Conservation (phyloP, 495 filamentous ascomycete species). For the Rostrohypoxylon terebratum region DNA sequence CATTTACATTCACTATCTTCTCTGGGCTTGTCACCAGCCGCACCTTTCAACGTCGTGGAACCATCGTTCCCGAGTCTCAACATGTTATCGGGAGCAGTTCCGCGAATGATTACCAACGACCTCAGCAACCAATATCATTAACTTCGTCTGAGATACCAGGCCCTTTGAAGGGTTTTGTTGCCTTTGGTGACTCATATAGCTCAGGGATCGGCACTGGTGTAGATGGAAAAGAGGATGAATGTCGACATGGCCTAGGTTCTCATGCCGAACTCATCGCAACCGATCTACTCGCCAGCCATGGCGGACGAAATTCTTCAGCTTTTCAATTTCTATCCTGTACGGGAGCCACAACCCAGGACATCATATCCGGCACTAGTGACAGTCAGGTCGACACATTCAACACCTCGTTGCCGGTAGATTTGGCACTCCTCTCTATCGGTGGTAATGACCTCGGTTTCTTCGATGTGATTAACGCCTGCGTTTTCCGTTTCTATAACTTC, state of each 20-base stretch:
- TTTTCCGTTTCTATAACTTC: constrained; percentile 62
- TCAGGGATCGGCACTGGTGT: constrained; percentile 60
- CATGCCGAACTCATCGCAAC: constrained; percentile 53
- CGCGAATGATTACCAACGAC: constrained; percentile 1
- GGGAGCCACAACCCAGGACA: constrained; percentile 51
- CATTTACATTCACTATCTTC: constrained; percentile 10
- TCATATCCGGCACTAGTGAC: constrained; percentile 45
- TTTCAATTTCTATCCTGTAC: constrained; percentile 59
- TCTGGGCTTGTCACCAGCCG: constrained; percentile 9
- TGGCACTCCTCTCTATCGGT: constrained; percentile 59
- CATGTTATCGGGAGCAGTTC: constrained; percentile 27
- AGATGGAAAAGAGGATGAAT: constrained; percentile 55
- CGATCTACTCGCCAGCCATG: constrained; percentile 40
- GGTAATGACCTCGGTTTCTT: constrained; percentile 66
- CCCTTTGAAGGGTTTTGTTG: constrained; percentile 49
- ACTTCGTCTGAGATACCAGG: not conserved
- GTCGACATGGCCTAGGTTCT: constrained; percentile 53
- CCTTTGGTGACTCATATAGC: constrained; percentile 63
- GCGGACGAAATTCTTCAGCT: constrained; percentile 33
- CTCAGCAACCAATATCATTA: not conserved
- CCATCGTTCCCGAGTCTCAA: constrained; percentile 20
- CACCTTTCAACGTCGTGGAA: constrained; percentile 8
- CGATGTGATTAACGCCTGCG: constrained; percentile 59
- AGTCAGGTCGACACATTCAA: constrained; percentile 57
- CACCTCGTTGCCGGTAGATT: constrained; percentile 42